Base-by-base conservation (phyloP, 441 rosid genomes). In the Theobroma grandiflorum region DNA sequence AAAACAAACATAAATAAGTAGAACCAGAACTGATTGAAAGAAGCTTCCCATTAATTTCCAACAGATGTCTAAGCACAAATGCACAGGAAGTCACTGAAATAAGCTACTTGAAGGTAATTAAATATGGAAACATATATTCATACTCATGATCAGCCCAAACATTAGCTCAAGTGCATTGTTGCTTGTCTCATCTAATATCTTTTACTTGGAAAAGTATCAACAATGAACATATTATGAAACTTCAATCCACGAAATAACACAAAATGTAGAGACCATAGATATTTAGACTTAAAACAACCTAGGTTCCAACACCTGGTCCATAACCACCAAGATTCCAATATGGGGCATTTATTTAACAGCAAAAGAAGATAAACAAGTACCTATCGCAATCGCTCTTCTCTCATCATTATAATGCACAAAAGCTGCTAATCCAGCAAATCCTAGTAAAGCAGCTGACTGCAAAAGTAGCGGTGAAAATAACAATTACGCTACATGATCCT, bases 371-470 rank as follows among this genome's bases (percentile, higher is more conserved):
- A 18, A 45, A 45, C 22, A 78, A 47, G 47, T 84, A 96, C 98
- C 98, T 89, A 84, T 88, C 0, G 80, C 82, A 82, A 86, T 55
- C 40, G 85, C 90, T 87, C 99, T 90, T 78, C 92, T 88, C 85
- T 96, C 94, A 8, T 93, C 99, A 82, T 96, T 94, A 63, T 86
- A 90, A 85, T 87, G 96, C 73, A 94, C 42, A 50, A 89, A 81
- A 72, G 88, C 4, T 20, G 85, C 80, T 18, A 91, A 59, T 61
- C 98, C 98, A 59, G 79, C 79, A 79, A 94, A 88, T 52, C 93
- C 95, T 65, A 90, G 83, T 16, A 89, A 12, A 74, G 84, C 83
- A 76, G 85, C 82, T 47, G 98, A 97, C 99, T 96, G 87, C 82
- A 87, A 76, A 79, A 53, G 66, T 37, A 74, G 59, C 26, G 31